Percentiles rank a stretch among this genome's conserved stretches.
phyloP scores from a whole-genome alignment of 2,329 filamentous ascomycete species.

The Fusarium sp. region DNA sequence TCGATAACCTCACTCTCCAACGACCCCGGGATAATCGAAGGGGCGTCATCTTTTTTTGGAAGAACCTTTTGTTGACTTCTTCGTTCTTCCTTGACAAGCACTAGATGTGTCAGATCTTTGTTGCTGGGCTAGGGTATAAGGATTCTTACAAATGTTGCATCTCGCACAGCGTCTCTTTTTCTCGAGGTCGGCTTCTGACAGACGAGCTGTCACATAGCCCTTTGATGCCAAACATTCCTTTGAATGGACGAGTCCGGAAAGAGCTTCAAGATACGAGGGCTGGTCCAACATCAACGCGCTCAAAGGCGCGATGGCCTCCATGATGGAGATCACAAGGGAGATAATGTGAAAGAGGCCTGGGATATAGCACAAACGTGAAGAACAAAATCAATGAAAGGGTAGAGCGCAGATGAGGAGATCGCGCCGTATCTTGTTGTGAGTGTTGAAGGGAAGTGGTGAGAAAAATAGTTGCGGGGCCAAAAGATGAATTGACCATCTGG shows the following conservation, averaged over 20 bases:
- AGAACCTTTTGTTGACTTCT: not conserved
- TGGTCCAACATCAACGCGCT: not conserved
- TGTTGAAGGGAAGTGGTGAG: not conserved
- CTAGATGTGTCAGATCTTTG: not conserved
- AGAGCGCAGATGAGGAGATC: not conserved
- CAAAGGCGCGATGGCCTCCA: not conserved
- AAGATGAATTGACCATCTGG: not conserved
- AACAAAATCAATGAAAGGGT: not conserved
- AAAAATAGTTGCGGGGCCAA: not conserved
- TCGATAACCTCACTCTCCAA: no score
- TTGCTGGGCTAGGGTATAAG: rapidly evolving
- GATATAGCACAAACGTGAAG: rapidly evolving
- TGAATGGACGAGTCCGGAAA: not conserved
- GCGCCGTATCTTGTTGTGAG: not conserved
- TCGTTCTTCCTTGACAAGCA: not conserved
- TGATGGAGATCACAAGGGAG: no score
- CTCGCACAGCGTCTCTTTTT: not conserved
- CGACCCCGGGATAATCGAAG: rapidly evolving
- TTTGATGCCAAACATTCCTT: not conserved
- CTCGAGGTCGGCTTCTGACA: not conserved
- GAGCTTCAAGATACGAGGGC: not conserved
- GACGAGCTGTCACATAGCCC: not conserved
- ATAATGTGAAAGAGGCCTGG: not conserved
- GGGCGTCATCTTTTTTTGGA: not conserved
- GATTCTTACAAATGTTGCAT: not conserved